Base-by-base conservation (phyloP, 768 basidiomycete genomes). In the Rhizopogon vinicolor region DNA sequence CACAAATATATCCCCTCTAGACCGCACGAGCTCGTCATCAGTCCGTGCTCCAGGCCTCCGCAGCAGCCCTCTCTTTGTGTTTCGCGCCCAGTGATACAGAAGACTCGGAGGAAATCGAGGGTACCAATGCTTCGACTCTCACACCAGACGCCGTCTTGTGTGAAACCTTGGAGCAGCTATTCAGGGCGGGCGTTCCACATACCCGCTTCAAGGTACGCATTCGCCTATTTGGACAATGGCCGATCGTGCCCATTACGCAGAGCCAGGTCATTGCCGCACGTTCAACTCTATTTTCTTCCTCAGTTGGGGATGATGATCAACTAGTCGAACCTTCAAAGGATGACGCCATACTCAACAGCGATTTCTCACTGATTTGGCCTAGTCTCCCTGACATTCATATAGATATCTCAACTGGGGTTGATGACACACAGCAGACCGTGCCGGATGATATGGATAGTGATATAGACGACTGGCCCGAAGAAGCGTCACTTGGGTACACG, bases 141-240 rank as follows among this genome's bases (percentile, higher is more conserved):
- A 70, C 62, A 43, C 69, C 73, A 19, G 71, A 76, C 60, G 68
- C 69, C 39, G 69, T 69, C 18, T 60, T 84, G 41, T 71, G 62
- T 57, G 63, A 75, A 41, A 68, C 73, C 18, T 63, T 84, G 68
- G 77, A 80, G 54, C 68, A 69, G 42, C 60, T 80, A 28, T 82
- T 77, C 58, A 71, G 74, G 52, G 55, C 61, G 49, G 72, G 74
- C 9, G 65, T 79, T 61, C 71, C 73, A 42, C 73, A 72, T 9
- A 70, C 71, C 13, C 71, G 60, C 44, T 79, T 81, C 66, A 81
- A 80, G 79, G 83, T 81, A 58, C 56, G 48, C 51, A 43, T 10
- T 57, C 19, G 35, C n/a, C 28, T 51, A 51, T 51, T 41, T 18
- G 37, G 37, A 48, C 33, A 6, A 42, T 42, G 19, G 22, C 42